Conservation (phyloP, 2,329 filamentous ascomycete genomes). For the Fusarium sp. region DNA sequence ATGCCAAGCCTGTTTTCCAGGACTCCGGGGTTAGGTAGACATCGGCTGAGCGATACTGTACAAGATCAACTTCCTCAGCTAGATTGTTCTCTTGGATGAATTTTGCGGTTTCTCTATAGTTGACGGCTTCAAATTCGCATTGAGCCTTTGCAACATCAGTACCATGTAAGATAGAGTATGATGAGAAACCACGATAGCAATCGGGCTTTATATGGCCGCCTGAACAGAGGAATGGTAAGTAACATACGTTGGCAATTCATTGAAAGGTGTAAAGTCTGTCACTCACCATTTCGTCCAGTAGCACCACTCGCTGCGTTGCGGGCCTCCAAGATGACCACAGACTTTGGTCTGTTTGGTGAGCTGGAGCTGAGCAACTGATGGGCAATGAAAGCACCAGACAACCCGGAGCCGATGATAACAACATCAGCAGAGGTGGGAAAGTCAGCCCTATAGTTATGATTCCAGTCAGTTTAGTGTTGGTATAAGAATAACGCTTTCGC, state of each 20-base stretch:
- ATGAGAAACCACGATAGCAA: background rate
- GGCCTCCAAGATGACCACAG: background rate
- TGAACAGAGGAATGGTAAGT: background rate
- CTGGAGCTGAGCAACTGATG: background rate
- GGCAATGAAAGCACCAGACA: background rate
- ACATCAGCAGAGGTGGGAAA: background rate
- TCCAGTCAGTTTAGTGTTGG: background rate
- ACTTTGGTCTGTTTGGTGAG: background rate
- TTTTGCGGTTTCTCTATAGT: background rate
- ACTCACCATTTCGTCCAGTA: background rate
- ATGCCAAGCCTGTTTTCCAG: background rate
- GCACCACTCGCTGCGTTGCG: background rate
- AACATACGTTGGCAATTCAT: too few species aligned
- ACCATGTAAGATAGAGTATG: background rate
- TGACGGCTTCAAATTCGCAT: background rate
- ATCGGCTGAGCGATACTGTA: background rate
- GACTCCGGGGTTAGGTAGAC: background rate
- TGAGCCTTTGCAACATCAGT: background rate
- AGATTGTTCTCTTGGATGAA: background rate
- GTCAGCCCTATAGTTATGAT: background rate
- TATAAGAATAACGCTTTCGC: background rate
- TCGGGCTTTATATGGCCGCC: background rate
- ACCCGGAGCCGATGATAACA: background rate
- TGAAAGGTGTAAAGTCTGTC: background rate
- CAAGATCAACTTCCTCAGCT: background rate